Conservation (phyloP, 2,329 filamentous ascomycete species). For the Sclerotinia subarctica region DNA sequence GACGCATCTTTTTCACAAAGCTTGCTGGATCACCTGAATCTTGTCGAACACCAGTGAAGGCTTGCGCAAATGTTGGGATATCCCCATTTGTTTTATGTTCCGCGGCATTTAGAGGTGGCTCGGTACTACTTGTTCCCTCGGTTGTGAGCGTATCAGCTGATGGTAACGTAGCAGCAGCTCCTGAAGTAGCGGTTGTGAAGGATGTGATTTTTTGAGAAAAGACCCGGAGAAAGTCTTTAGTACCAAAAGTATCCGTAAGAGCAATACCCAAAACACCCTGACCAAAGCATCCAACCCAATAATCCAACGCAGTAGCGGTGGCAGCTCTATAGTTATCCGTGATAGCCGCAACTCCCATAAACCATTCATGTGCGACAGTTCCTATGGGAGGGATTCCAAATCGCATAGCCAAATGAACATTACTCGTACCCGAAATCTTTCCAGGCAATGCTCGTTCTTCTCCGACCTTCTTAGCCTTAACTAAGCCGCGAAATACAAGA, state of each 20-base stretch:
- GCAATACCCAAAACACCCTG: conserved; percentile 80
- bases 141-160: conserved; percentile 22
- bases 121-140: conserved; percentile 1
- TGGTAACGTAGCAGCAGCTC: conserved; percentile 30
- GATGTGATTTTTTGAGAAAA: conserved; percentile 67
- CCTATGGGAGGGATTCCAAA: conserved; percentile 82
- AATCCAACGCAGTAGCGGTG: conserved; percentile 77
- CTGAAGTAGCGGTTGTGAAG: conserved; percentile 38
- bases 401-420: conserved; percentile 95
- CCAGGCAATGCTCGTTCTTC: conserved; percentile 63
- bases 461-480: conserved; percentile 70
- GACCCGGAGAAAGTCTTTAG: conserved; percentile 78
- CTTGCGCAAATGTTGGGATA: conserved; percentile 56
- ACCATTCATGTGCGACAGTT: conserved; percentile 96
- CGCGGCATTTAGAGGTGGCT: conserved; percentile 42
- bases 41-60: conserved; percentile 66
- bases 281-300: conserved; percentile 92
- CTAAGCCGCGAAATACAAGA: conserved; percentile 82
- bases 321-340: conserved; percentile 80
- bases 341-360: conserved; percentile 96
- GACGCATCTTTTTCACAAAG: conserved; percentile 62
- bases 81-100: conserved; percentile 41
- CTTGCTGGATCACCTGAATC: conserved; percentile 68
- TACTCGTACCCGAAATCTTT: conserved; percentile 83
- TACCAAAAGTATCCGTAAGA: conserved; percentile 95